Evolutionary conservation across 106 monocot species (phyloP).

Genomic region (Platanthera guangdongensis): DNA sequence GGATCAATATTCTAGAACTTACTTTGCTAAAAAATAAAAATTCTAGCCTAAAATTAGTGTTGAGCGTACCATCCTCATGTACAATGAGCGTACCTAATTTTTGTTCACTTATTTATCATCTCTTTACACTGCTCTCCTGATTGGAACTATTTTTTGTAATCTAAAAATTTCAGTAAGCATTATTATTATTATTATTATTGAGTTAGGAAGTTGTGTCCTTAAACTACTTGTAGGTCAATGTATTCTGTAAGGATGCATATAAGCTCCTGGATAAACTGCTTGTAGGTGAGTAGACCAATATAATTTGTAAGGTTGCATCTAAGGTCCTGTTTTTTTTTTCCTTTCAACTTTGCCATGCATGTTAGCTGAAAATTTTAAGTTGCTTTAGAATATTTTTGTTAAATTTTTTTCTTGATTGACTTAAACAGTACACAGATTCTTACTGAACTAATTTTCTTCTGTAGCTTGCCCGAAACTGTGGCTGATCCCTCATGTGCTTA

Average conservation of each 20-base stretch:
- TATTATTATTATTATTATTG: too few relatives aligned
- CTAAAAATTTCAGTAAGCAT: neutral
- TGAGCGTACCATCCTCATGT: too few relatives aligned
- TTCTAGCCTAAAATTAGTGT: too few relatives aligned
- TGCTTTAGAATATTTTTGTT: neutral
- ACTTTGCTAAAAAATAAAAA: too few relatives aligned
- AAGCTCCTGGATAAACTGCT: neutral
- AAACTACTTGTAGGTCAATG: neutral
- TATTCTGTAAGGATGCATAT: neutral
- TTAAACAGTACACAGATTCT: neutral
- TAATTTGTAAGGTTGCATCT: neutral
- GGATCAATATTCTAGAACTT: too few relatives aligned
- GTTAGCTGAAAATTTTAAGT: neutral
- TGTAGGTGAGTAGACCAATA: neutral
- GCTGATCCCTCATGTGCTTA: slow-evolving; percentile 71
- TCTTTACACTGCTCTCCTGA: neutral
- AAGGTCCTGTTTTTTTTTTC: neutral
- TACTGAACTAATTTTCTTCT: slow-evolving; percentile 7
- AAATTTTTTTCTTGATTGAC: slow-evolving; percentile 1
- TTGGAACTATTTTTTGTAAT: neutral
- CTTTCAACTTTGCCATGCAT: neutral
- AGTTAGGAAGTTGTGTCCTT: neutral
- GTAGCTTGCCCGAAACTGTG: slow-evolving; percentile 70
- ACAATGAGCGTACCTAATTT: too few relatives aligned
- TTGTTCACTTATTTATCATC: too few relatives aligned